Evolutionary conservation across 345 rosid genomes (phyloP).

Genomic region (Citropsis articulata): DNA sequence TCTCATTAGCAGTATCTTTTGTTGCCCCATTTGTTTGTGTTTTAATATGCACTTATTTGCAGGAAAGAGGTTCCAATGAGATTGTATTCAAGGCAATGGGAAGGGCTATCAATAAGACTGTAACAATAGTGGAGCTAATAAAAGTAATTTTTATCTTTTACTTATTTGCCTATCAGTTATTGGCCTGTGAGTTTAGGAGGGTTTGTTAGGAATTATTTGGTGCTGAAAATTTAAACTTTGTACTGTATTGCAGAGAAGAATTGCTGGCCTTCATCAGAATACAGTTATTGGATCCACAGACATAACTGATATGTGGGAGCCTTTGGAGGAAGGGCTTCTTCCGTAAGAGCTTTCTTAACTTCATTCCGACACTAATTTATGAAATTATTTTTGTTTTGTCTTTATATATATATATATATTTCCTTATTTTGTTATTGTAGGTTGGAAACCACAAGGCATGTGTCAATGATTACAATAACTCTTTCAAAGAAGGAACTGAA

Average conservation of each 20-base stretch:
- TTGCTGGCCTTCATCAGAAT: constrained; percentile 87
- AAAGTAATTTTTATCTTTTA: constrained; percentile 42
- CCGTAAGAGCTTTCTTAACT: constrained; percentile 50
- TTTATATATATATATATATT: not conserved
- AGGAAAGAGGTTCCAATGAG: constrained; percentile 81
- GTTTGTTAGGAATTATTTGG: not conserved
- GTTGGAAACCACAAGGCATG: constrained; percentile 97
- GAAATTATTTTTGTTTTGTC: not conserved
- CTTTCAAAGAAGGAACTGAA: constrained; percentile 78
- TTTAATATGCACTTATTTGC: not conserved
- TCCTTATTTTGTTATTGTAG: constrained; percentile 30
- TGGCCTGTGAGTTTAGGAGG: not conserved
- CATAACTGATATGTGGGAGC: constrained; percentile 94
- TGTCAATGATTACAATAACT: constrained; percentile 86
- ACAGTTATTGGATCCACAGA: constrained; percentile 88
- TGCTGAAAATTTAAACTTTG: constrained; percentile 16
- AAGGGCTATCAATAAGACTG: constrained; percentile 94
- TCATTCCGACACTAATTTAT: not conserved
- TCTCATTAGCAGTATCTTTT: not conserved
- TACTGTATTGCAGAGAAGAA: constrained; percentile 65
- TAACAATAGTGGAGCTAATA: constrained; percentile 84
- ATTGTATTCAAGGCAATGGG: constrained; percentile 98
- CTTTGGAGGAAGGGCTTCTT: constrained; percentile 93
- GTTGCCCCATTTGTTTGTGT: not conserved
- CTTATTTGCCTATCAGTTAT: not conserved